phyloP scores from a whole-genome alignment of 805 yeast genomes.

The Metschnikowia koreensis region DNA sequence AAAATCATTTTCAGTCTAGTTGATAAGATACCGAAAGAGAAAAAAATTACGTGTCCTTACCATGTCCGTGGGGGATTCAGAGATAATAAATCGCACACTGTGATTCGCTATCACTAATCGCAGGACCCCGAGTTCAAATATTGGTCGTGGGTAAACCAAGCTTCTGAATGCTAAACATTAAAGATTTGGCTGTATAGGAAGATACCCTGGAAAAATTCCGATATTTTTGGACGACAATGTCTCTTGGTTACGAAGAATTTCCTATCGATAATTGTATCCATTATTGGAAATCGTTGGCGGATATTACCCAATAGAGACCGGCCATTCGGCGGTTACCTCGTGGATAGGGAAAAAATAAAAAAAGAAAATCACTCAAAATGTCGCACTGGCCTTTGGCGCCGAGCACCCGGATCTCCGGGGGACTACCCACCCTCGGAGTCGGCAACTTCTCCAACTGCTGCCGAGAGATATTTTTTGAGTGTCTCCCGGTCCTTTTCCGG shows the following conservation, averaged over 20 bases:
- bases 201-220: too few species aligned
- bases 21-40: background rate
- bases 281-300: background rate
- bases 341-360: constrained; percentile 4
- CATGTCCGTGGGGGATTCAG: background rate
- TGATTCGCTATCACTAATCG: background rate
- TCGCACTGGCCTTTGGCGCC: constrained; percentile 9
- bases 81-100: background rate
- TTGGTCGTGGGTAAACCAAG: too few species aligned
- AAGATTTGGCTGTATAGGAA: too few species aligned
- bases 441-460: background rate
- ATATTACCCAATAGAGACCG: background rate
- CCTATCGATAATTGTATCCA: background rate
- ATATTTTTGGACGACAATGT: too few species aligned
- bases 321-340: background rate
- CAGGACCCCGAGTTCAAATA: background rate
- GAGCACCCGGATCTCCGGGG: constrained; percentile 7
- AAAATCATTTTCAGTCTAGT: too few species aligned
- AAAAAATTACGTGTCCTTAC: background rate
- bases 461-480: background rate
- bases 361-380: constrained; percentile 15
- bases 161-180: background rate
- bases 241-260: background rate
- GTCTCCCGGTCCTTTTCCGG: background rate
- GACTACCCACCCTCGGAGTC: constrained; percentile 7